Evolutionary conservation across 306 rosid genomes (phyloP).

Genomic region (Lathyrus aphaca): DNA sequence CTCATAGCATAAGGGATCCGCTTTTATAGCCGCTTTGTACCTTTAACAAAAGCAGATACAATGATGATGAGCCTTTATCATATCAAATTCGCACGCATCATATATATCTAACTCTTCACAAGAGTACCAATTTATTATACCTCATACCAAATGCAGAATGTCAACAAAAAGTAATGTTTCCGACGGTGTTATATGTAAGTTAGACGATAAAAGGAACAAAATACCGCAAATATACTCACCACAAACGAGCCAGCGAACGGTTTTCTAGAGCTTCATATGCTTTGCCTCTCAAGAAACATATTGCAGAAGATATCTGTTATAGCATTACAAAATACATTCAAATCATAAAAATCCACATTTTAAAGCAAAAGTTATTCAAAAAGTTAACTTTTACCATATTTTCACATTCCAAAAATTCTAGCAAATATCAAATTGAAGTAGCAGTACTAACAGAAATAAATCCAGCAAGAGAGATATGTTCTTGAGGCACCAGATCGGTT

Average conservation of each 20-base stretch:
- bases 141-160: constrained; percentile 5
- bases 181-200: neutral
- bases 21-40: constrained; percentile 95
- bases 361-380: constrained; percentile 6
- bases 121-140: constrained; percentile 17
- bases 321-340: constrained; percentile 30
- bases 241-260: constrained; percentile 85
- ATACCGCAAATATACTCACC: constrained; percentile 53
- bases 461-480: neutral
- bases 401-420: neutral
- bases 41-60: constrained; percentile 51
- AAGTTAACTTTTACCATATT: neutral
- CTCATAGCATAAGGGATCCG: constrained; percentile 98
- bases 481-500: neutral
- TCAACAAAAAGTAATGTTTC: constrained; percentile 5
- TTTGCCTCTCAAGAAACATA: constrained; percentile 89
- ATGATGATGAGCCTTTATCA: constrained; percentile 20
- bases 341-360: neutral
- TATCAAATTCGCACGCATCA: constrained; percentile 11
- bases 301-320: constrained; percentile 87
- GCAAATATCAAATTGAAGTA: constrained; percentile 6
- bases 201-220: constrained; percentile 6
- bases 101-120: constrained; percentile 27
- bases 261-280: constrained; percentile 93
- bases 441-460: constrained; percentile 3